Evolutionary conservation across 345 rosid genomes (phyloP).

Genomic region (Eucalyptus rudis): DNA sequence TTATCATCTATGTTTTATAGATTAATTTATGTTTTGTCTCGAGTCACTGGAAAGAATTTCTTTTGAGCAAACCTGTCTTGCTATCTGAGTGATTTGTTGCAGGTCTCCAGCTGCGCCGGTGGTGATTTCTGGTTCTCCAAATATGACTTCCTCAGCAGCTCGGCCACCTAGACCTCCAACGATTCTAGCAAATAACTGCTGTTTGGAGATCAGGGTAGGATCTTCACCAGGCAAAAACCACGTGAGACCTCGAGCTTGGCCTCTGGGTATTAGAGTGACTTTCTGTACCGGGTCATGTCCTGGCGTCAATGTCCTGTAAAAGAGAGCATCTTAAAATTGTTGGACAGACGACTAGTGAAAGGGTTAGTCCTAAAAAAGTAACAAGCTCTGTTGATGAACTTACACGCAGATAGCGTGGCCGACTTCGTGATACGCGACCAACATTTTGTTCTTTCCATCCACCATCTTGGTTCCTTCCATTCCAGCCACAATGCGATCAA

Average conservation of each 20-base stretch:
- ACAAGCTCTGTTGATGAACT: constrained; percentile 1
- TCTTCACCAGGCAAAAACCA: constrained; percentile 67
- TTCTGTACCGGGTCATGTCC: constrained; percentile 73
- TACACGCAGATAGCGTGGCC: constrained; percentile 65
- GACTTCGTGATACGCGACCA: constrained; percentile 70
- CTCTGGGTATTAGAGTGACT: constrained; percentile 55
- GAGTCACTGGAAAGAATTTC: neutral
- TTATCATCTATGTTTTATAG: neutral
- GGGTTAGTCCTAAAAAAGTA: neutral
- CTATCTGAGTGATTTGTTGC: constrained; percentile 53
- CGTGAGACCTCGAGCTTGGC: constrained; percentile 79
- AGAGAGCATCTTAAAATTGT: neutral
- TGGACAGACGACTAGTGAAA: neutral
- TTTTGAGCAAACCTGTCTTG: constrained; percentile 37
- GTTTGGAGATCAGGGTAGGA: constrained; percentile 39
- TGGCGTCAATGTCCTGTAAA: constrained; percentile 37
- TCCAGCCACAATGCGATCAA: constrained; percentile 60
- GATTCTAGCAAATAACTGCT: constrained; percentile 52
- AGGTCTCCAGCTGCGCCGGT: constrained; percentile 66
- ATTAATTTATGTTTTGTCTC: neutral
- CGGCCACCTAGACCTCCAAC: constrained; percentile 75
- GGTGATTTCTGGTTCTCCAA: constrained; percentile 65
- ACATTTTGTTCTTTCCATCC: constrained; percentile 57
- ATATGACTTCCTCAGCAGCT: constrained; percentile 60
- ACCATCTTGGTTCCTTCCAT: constrained; percentile 72